phyloP scores from a whole-genome alignment of 1,284 basidiomycete genomes.

The Moesziomyces antarcticus region DNA sequence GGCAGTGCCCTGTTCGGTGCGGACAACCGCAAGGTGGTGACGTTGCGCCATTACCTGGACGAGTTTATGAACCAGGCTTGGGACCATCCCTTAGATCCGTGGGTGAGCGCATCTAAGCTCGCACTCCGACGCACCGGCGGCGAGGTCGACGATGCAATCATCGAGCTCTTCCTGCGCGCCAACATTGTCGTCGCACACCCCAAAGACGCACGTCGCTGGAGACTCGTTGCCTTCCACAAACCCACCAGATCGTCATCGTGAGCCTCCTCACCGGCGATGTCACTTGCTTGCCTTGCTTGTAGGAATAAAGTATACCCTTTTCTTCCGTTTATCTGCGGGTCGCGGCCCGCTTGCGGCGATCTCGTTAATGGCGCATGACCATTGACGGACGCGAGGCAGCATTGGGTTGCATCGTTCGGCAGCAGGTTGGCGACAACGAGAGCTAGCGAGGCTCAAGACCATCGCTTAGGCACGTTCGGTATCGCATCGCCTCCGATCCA shows the following conservation, averaged over 20 bases:
- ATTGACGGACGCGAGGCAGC: too few relatives aligned
- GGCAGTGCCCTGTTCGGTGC: slow-evolving; percentile 20
- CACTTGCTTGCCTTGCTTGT: not conserved
- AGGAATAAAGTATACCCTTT: slow-evolving; percentile 8
- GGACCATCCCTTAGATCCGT: slow-evolving; percentile 44
- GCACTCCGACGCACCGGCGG: slow-evolving; percentile 22
- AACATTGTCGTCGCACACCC: slow-evolving; percentile 39
- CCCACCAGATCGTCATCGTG: slow-evolving; percentile 7
- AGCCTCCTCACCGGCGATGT: not conserved
- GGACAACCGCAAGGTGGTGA: slow-evolving; percentile 24
- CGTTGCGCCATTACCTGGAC: slow-evolving; percentile 38
- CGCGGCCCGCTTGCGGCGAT: not conserved
- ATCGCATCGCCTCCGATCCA: not conserved
- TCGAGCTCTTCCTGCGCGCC: slow-evolving; percentile 39
- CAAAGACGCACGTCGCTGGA: slow-evolving; percentile 36
- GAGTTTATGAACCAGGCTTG: slow-evolving; percentile 46
- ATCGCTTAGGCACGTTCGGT: not conserved
- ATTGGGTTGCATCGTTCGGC: too few relatives aligned
- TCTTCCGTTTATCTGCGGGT: not conserved
- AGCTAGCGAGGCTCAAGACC: not conserved
- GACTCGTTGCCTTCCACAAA: slow-evolving; percentile 38
- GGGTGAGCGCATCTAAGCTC: slow-evolving; percentile 26
- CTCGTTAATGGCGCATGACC: too few relatives aligned
- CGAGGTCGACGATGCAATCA: slow-evolving; percentile 49
- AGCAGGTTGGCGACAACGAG: not conserved